These are phyloP conservation scores for Rhodotorula sp. DNA, from an alignment of 1,284 basidiomycete species.

Conservation along the genomic window DNA sequence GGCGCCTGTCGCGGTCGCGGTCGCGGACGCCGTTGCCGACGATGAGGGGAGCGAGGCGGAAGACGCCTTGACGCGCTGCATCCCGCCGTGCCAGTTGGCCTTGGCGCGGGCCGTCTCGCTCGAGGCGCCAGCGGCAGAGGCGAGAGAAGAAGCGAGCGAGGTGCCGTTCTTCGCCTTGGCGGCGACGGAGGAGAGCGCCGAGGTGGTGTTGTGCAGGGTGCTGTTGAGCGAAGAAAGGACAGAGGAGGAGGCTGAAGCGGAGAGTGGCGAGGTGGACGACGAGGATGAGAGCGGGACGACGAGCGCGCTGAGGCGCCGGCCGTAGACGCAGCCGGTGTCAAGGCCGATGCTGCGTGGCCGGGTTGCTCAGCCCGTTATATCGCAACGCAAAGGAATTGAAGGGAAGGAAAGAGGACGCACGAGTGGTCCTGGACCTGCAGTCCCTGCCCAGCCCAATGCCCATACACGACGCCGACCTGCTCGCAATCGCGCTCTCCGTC, in stretches of 20 bases:
- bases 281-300: conserved; percentile 28
- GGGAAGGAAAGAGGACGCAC: conserved; percentile 13
- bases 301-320: conserved; percentile 41
- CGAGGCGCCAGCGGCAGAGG: no score
- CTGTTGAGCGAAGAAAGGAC: background rate
- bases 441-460: conserved; percentile 44
- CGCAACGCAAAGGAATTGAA: background rate
- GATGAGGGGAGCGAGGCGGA: background rate
- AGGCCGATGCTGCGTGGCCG: conserved; percentile 42
- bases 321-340: conserved; percentile 45
- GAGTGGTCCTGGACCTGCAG: conserved; percentile 38
- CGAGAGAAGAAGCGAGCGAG: no score
- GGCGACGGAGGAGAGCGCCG: no score
- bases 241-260: background rate
- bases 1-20: no score
- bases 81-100: conserved; percentile 19
- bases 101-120: background rate
- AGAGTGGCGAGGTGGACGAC: background rate
- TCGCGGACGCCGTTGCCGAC: no score
- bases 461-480: conserved; percentile 42
- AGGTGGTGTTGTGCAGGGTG: no score
- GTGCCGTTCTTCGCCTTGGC: background rate
- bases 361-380: no score
- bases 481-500: conserved; percentile 22
- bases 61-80: background rate